Evolutionary conservation across 768 basidiomycete genomes (phyloP).

Genomic region (Kwoniella newhampshirensis): DNA sequence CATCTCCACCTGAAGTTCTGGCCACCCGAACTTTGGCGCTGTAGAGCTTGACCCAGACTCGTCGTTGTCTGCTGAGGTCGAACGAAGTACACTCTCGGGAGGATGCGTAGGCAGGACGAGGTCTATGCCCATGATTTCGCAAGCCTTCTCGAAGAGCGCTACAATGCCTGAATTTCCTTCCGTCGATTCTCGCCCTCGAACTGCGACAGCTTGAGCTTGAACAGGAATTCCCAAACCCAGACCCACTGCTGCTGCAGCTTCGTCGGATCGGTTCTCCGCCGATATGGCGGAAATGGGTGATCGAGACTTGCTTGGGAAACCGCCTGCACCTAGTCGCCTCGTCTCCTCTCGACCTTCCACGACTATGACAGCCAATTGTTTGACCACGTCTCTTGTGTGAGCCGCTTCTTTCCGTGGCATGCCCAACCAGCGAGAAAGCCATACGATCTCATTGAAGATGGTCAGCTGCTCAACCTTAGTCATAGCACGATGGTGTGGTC

Average conservation of each 20-base stretch:
- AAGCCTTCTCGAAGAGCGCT: constrained; percentile 68
- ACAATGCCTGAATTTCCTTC: constrained; percentile 83
- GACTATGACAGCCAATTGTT: constrained; percentile 80
- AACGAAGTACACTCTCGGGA: constrained; percentile 5
- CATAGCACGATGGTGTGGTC: constrained; percentile 82
- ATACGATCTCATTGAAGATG: constrained; percentile 68
- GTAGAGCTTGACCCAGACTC: neutral
- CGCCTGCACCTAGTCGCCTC: constrained; percentile 38
- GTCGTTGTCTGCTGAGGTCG: neutral
- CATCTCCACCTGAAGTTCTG: constrained; percentile 90
- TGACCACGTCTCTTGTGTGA: constrained; percentile 78
- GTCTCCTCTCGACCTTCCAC: constrained; percentile 70
- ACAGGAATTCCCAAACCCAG: constrained; percentile 35
- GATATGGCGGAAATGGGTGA: neutral
- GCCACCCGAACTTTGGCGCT: constrained; percentile 70
- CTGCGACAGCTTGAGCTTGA: constrained; percentile 57
- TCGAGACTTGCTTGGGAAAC: constrained; percentile 13
- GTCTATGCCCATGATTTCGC: constrained; percentile 76
- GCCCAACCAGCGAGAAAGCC: constrained; percentile 75
- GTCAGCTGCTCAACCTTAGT: constrained; percentile 72
- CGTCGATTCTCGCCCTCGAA: constrained; percentile 69
- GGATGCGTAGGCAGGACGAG: constrained; percentile 53
- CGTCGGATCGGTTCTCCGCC: constrained; percentile 8
- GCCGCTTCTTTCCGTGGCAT: constrained; percentile 86
- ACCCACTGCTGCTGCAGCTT: constrained; percentile 26